Conservation (phyloP, 495 filamentous ascomycete species). For the Aeminium ludgeri region DNA sequence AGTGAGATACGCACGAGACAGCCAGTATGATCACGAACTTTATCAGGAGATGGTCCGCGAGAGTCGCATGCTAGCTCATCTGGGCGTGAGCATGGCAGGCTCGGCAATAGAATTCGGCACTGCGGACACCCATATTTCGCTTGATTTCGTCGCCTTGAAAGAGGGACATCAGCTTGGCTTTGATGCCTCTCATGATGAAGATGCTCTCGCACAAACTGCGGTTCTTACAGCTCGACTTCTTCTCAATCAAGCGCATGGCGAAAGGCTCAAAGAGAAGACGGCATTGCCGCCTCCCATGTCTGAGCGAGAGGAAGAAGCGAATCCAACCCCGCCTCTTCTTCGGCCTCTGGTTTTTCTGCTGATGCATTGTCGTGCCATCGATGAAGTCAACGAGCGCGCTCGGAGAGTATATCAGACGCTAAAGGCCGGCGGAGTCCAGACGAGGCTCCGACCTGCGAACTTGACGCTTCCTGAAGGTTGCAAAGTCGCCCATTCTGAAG, state of each 20-base stretch:
- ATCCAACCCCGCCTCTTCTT: constrained; percentile 6
- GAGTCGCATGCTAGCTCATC: constrained; percentile 46
- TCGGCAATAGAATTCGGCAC: constrained; percentile 29
- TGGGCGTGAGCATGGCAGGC: constrained; percentile 46
- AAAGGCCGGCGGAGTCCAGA: not conserved
- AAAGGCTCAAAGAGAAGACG: constrained; percentile 8
- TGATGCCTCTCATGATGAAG: not conserved
- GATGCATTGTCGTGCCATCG: constrained; percentile 3
- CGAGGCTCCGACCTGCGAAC: not conserved
- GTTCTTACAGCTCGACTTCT: constrained; percentile 15
- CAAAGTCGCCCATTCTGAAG: not conserved
- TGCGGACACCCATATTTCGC: not conserved
- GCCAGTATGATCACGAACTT: constrained; percentile 81
- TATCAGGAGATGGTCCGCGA: constrained; percentile 81
- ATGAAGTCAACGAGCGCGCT: constrained; percentile 2
- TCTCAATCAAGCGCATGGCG: constrained; percentile 14
- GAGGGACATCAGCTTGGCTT: not conserved
- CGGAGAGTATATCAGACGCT: not conserved
- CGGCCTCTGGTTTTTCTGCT: constrained; percentile 10
- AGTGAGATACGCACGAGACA: constrained; percentile 70
- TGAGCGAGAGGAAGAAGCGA: constrained; percentile 5
- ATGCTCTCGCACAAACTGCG: constrained; percentile 9
- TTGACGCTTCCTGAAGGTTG: not conserved
- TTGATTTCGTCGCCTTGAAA: constrained; percentile 12
- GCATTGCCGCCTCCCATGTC: constrained; percentile 12